Percentiles rank a stretch among this genome's conserved stretches.
Conservation (phyloP, 2,329 filamentous ascomycete species). For the Penicillium sp. region DNA sequence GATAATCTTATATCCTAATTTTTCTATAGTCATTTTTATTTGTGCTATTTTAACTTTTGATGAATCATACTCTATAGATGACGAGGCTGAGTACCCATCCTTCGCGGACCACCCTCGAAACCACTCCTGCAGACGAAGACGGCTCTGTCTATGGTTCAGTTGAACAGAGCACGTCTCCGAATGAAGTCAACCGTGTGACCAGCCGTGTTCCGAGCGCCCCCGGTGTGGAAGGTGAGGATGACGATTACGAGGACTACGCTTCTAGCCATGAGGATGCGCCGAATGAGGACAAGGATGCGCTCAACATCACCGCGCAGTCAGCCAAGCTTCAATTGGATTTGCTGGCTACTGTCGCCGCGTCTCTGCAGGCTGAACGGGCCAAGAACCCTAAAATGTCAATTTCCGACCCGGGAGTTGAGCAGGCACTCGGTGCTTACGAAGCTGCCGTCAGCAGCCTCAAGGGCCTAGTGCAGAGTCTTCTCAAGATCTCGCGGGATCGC, state of each 20-base stretch:
- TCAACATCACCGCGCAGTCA: constrained; percentile 96
- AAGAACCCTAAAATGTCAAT: constrained; percentile 71
- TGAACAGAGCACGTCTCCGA: constrained; percentile 56
- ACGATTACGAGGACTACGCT: constrained; percentile 78
- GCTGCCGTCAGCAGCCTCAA: constrained; percentile 86
- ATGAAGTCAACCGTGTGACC: constrained; percentile 51
- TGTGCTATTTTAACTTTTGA: too few relatives aligned
- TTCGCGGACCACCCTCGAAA: constrained; percentile 51
- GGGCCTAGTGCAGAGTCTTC: constrained; percentile 77
- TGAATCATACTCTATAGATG: too few relatives aligned
- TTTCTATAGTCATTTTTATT: too few relatives aligned
- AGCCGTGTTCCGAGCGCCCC: constrained; percentile 54
- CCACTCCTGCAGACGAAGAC: constrained; percentile 55
- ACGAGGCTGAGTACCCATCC: constrained; percentile 53
- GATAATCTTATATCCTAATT: too few relatives aligned
- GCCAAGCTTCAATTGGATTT: constrained; percentile 91
- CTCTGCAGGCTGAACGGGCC: constrained; percentile 70
- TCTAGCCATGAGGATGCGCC: constrained; percentile 75
- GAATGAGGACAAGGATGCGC: constrained; percentile 82
- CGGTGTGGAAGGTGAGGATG: constrained; percentile 66
- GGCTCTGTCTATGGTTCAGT: constrained; percentile 56
- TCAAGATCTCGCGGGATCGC: constrained; percentile 90
- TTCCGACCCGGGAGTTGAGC: constrained; percentile 73
- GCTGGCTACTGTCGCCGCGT: constrained; percentile 80
- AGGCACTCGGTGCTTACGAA: constrained; percentile 84